Evolutionary conservation across 495 filamentous ascomycete genomes (phyloP).

Genomic region (Penicillium arizonense): DNA sequence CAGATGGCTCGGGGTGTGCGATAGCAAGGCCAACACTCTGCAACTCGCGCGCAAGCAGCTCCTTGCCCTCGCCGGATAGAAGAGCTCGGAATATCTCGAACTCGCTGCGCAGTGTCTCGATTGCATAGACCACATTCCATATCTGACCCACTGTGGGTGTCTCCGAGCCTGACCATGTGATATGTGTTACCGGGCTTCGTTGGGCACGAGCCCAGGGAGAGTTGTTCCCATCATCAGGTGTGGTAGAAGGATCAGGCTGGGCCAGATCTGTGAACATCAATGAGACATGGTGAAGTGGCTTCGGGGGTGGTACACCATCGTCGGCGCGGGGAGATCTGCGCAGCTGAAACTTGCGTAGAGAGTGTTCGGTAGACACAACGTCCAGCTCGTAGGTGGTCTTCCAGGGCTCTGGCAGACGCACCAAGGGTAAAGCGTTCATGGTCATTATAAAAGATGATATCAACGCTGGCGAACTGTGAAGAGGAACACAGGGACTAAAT

Average conservation of each 20-base stretch:
- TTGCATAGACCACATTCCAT: slow-evolving; percentile 55
- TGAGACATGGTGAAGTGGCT: slow-evolving; percentile 23
- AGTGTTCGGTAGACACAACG: slow-evolving; percentile 14
- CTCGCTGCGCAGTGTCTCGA: slow-evolving; percentile 25
- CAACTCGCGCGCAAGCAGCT: slow-evolving; percentile 12
- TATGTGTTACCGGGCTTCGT: slow-evolving; percentile 24
- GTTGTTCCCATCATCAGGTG: slow-evolving; percentile 29
- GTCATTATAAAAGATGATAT: neutral
- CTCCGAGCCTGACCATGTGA: slow-evolving; percentile 28
- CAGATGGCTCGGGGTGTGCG: slow-evolving; percentile 16
- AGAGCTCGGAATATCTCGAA: slow-evolving; percentile 19
- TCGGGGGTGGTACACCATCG: slow-evolving; percentile 20
- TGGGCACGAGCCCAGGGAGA: slow-evolving; percentile 38
- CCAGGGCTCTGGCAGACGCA: slow-evolving; percentile 24
- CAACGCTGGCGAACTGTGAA: neutral
- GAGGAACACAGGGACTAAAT: slow-evolving; percentile 1
- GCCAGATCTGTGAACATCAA: slow-evolving; percentile 19
- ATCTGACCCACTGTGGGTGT: slow-evolving; percentile 51
- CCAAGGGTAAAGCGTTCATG: slow-evolving; percentile 6
- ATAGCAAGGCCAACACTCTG: slow-evolving; percentile 20
- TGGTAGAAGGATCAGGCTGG: slow-evolving; percentile 8
- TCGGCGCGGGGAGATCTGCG: slow-evolving; percentile 14
- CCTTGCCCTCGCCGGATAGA: slow-evolving; percentile 13
- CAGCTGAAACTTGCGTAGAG: slow-evolving; percentile 18
- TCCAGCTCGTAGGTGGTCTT: slow-evolving; percentile 21